Base-by-base conservation (phyloP, 495 filamentous ascomycete species). In the Aspergillus hancockii region DNA sequence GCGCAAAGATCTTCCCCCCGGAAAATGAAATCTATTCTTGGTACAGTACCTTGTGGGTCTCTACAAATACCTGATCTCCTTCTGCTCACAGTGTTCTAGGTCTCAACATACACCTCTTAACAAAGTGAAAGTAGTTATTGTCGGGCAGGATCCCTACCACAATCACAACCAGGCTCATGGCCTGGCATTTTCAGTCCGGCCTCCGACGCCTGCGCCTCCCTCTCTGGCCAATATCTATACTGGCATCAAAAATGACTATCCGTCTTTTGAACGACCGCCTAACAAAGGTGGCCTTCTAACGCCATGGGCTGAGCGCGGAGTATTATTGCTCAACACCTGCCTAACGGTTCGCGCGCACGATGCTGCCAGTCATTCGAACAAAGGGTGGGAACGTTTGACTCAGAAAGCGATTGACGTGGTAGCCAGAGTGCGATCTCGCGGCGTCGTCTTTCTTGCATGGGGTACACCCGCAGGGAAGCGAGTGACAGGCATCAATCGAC, bases 91-190 rank as follows among this genome's bases (percentile, higher is more conserved):
- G 4, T 45, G 18, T 22, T 30, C 4, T 55, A 95, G 90, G 90
- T 95, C 91, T 52, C 87, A 92, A 32, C 86, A 95, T 71, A 97
- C 93, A 1, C 95, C 94, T 25, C 83, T 98, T 55, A 73, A 87
- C 75, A 88, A 76, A 2, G 93, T 98, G 56, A 94, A 93, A 67
- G 86, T 86, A 49, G 91, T 98, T 8, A 90, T 98, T 71, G 66
- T 97, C 45, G 94, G 95, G 60, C 94, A 98, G 75, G 94, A 98
- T 71, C 94, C 94, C 6, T 98, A 98, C 73, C 94, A 98, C 78
- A 94, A 95, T 71, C 64, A 81, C 74, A 95, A 96, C 76, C 94
- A 98, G 82, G 94, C 94, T 34, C 93, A 97, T 74, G 94, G 94
- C 23, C 85, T 98, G 47, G 90, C 86, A 71, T 98, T 98, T 83